Conservation (phyloP, 179 eudicot species). For the Actinidia chinensis region DNA sequence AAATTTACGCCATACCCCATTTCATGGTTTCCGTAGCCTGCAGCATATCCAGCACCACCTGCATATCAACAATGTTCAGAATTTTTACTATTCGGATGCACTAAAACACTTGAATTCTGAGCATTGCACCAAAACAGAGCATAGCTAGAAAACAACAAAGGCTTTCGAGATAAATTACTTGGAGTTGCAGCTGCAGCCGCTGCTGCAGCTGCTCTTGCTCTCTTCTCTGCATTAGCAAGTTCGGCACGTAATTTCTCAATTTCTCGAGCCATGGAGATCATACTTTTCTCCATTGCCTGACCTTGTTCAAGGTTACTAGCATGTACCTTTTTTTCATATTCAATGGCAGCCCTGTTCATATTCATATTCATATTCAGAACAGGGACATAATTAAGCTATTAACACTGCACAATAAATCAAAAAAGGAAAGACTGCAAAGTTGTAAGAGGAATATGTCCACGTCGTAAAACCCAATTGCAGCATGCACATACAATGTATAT, state of each 20-base stretch:
- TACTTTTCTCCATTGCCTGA: constrained; percentile 63
- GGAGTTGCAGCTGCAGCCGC: constrained; percentile 59
- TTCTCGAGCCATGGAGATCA: constrained; percentile 50
- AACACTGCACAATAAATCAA: constrained; percentile 1
- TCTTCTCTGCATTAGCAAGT: constrained; percentile 73
- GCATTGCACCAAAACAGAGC: not conserved
- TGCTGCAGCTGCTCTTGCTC: constrained; percentile 61
- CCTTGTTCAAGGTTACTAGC: constrained; percentile 47
- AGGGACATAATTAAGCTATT: constrained; percentile 6
- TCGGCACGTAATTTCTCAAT: constrained; percentile 61
- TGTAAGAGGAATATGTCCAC: not conserved
- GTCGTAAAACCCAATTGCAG: not conserved
- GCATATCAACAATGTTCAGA: constrained; percentile 20
- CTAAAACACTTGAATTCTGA: not conserved
- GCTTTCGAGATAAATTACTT: constrained; percentile 30
- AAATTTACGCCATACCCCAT: constrained; percentile 43
- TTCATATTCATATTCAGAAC: not conserved
- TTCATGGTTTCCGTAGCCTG: constrained; percentile 40
- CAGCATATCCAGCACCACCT: constrained; percentile 47
- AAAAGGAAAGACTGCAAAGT: not conserved
- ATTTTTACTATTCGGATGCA: not conserved
- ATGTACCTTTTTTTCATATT: constrained; percentile 63
- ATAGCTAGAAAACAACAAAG: constrained; percentile 1
- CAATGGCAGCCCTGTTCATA: constrained; percentile 68
- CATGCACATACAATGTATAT: not conserved